Percentiles rank a stretch among this genome's conserved stretches.
Evolutionary conservation across 2,329 filamentous ascomycete species (phyloP).

Genomic region (Clonostachys rosea): DNA sequence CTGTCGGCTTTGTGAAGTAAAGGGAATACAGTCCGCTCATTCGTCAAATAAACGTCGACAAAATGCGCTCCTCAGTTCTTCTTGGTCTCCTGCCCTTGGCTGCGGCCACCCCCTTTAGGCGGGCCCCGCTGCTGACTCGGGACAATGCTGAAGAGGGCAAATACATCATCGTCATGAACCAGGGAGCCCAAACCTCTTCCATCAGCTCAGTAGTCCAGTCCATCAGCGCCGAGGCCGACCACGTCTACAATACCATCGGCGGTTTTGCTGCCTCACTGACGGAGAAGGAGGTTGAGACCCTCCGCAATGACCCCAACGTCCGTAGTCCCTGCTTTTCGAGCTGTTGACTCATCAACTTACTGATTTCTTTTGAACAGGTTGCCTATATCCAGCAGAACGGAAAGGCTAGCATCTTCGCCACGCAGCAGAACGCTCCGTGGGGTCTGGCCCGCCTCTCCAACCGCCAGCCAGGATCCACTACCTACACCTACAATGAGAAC

Average conservation of each 20-base stretch:
- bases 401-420: conserved; percentile 22
- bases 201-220: conserved; percentile 6
- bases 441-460: conserved; percentile 23
- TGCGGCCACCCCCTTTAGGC: conserved; percentile 20
- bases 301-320: conserved; percentile 11
- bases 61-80: conserved; percentile 22
- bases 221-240: conserved; percentile 8
- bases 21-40: too few species aligned
- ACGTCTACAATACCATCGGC: conserved; percentile 11
- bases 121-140: conserved; percentile 24
- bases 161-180: conserved; percentile 17
- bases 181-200: conserved; percentile 5
- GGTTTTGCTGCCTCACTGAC: conserved; percentile 13
- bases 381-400: conserved; percentile 26
- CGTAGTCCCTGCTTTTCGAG: too few species aligned
- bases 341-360: background rate
- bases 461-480: conserved; percentile 9
- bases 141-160: conserved; percentile 12
- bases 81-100: conserved; percentile 23
- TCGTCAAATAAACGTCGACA: conserved; percentile 3
- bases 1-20: too few species aligned
- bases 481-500: conserved; percentile 21
- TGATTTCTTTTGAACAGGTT: conserved; percentile 7
- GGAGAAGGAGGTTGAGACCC: conserved; percentile 8
- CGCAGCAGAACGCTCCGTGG: conserved; percentile 26